Base-by-base conservation (phyloP, 768 basidiomycete genomes). In the Russula lepida region DNA sequence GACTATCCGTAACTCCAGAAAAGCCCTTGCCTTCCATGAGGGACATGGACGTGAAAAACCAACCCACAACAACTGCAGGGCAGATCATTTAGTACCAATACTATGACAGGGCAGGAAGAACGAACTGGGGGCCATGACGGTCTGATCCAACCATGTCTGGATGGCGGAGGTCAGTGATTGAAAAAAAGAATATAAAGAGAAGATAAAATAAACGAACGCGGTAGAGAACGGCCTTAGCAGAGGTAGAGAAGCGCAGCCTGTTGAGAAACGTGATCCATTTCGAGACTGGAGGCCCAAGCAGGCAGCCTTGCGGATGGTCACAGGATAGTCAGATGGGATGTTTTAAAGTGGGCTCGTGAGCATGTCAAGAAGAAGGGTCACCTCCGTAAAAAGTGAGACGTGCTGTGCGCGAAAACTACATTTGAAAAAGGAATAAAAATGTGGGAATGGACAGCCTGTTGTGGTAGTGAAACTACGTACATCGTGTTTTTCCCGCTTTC, bases 111-210 rank as follows among this genome's bases (percentile, higher is more conserved):
- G 30, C 27, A 15, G 23, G 41, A 49, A 33, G 17, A 46, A 67
- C 75, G 62, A 64, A 82, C 85, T 76, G 11, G 93, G 92, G 1
- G 90, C 86, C 50, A 91, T 75, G 13, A 89, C 67, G 6, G 82
- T 80, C 73, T 95, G 93, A 71, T 95, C 93, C 28, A 94, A 77
- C 73, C 81, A 89, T 6, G 91, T 88, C 88, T 87, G 69, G 52
- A 43, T n/a, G 47, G 4, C 1, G 4, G 35, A 23, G 28, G 11
- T 33, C 41, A 32, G 46, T 46, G 44, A n/a, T 8, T n/a, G n/a
- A 28, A n/a, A 30, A 47, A n/a, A n/a, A n/a, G 6, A 49, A 37
- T 21, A 15, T 32, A 58, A 6, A 28, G 17, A 53, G 6, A n/a
- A n/a, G n/a, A n/a, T n/a, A n/a, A 27, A 53, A 37, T 6, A 37